phyloP scores from a whole-genome alignment of 2,329 filamentous ascomycete species.

The Exserohilum turcica region DNA sequence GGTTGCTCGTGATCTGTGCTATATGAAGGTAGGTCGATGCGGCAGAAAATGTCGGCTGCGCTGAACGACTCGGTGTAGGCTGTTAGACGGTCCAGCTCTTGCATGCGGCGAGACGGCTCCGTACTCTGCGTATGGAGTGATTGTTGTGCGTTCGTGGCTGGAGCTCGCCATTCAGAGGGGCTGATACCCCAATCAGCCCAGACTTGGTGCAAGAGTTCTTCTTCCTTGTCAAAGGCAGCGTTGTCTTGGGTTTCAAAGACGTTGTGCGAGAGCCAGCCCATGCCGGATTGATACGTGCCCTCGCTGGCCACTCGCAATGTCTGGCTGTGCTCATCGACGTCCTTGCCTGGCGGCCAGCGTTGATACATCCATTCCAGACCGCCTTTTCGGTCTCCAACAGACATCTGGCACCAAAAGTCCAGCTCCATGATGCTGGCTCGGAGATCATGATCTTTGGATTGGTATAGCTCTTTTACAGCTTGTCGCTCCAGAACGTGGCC shows the following conservation, averaged over 20 bases:
- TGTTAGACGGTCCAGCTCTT: constrained; percentile 57
- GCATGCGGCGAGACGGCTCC: background rate
- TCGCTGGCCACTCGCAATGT: constrained; percentile 79
- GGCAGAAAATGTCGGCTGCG: constrained; percentile 66
- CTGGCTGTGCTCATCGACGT: constrained; percentile 70
- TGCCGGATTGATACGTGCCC: constrained; percentile 74
- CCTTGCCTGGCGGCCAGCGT: constrained; percentile 73
- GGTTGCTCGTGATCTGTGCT: constrained; percentile 47
- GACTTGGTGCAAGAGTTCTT: constrained; percentile 67
- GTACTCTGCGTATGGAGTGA: background rate
- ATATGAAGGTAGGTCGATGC: constrained; percentile 53
- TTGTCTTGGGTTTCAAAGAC: constrained; percentile 49
- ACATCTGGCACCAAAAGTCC: constrained; percentile 97
- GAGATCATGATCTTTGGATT: constrained; percentile 71
- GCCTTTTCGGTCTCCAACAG: constrained; percentile 83
- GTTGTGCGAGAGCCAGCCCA: constrained; percentile 77
- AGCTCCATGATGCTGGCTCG: constrained; percentile 82
- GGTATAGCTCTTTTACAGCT: constrained; percentile 72
- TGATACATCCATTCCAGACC: constrained; percentile 90
- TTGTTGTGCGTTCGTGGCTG: background rate
- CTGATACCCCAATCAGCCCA: constrained; percentile 73
- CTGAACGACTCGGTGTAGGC: constrained; percentile 66
- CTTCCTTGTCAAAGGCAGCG: constrained; percentile 56
- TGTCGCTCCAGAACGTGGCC: constrained; percentile 76
- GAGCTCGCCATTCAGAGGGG: constrained; percentile 58